These are phyloP conservation scores for Micractinium conductrix DNA, from an alignment of 139 green algal genomes.

Conservation along the genomic window DNA sequence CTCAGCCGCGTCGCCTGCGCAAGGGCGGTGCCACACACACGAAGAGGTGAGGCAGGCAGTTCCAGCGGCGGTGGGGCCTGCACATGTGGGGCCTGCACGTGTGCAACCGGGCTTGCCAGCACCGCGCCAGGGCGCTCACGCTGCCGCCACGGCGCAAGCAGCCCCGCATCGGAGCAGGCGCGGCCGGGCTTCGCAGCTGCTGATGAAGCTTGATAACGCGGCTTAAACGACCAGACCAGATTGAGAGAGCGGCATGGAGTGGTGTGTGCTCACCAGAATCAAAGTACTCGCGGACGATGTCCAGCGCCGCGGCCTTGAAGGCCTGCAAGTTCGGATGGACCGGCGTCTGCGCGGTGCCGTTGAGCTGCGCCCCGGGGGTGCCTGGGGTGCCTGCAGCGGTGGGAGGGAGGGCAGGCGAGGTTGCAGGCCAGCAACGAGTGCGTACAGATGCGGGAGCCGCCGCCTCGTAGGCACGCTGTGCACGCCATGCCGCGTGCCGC, in stretches of 20 bases:
- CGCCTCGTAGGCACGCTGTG: too few relatives aligned
- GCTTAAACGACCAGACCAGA: too few relatives aligned
- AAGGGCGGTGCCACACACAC: too few relatives aligned
- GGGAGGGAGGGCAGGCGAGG: neutral
- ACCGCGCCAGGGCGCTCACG: too few relatives aligned
- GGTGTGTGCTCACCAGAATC: conserved; percentile 71
- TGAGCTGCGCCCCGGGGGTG: conserved; percentile 17
- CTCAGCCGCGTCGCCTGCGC: conserved; percentile 61
- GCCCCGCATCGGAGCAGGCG: conserved; percentile 87
- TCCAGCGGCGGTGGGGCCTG: too few relatives aligned
- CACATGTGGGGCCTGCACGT: neutral
- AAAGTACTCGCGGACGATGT: conserved; percentile 87
- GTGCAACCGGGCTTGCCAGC: neutral
- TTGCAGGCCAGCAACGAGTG: too few relatives aligned
- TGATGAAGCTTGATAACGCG: too few relatives aligned
- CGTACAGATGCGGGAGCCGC: too few relatives aligned
- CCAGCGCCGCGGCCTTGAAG: conserved; percentile 71
- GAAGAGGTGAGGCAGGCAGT: neutral
- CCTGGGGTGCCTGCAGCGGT: neutral
- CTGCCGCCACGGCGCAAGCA: neutral
- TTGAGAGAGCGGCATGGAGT: too few relatives aligned
- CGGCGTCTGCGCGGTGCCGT: neutral
- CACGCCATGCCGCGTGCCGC: too few relatives aligned
- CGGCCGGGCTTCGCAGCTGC: too few relatives aligned
- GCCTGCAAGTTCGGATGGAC: conserved; percentile 40